phyloP scores from a whole-genome alignment of 1,284 basidiomycete genomes.

The Tylopilus sp. region DNA sequence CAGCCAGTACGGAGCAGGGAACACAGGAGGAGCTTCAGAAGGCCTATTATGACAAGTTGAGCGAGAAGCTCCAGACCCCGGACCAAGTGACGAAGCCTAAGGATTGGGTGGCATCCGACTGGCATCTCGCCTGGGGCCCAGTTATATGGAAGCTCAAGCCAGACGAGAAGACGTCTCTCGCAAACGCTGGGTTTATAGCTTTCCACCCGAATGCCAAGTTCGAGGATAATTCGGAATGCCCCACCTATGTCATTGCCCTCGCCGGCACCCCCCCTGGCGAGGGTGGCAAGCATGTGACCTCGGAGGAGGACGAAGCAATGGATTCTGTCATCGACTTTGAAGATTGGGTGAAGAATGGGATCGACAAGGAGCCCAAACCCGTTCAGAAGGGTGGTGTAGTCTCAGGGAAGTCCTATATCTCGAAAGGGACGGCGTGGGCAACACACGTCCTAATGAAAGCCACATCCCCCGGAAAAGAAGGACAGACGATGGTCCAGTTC shows the following conservation, averaged over 20 bases:
- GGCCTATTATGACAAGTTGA: conserved; percentile 5
- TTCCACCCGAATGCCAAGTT: conserved; percentile 19
- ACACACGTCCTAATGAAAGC: conserved; percentile 20
- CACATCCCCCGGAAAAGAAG: too few relatives aligned
- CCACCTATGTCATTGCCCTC: conserved; percentile 24
- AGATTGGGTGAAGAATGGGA: conserved; percentile 14
- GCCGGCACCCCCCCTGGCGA: conserved; percentile 8
- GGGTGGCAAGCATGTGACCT: background rate
- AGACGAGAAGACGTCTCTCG: conserved; percentile 14
- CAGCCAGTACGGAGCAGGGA: too few relatives aligned
- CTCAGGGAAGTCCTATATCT: too few relatives aligned
- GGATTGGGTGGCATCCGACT: too few relatives aligned
- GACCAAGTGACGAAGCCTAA: too few relatives aligned
- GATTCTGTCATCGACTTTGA: conserved; percentile 24
- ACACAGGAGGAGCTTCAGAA: conserved; percentile 9
- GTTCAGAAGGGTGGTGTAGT: too few relatives aligned
- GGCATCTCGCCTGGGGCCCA: conserved; percentile 32
- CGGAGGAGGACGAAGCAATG: conserved; percentile 6
- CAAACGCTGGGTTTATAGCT: conserved; percentile 32
- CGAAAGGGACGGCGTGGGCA: background rate
- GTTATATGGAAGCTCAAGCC: conserved; percentile 28
- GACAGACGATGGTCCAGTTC: conserved; percentile 27
- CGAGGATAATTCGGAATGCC: conserved; percentile 26
- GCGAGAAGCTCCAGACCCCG: too few relatives aligned
- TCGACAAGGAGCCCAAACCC: too few relatives aligned